Evolutionary conservation across 2,329 filamentous ascomycete genomes (phyloP).

Genomic region (Tolypocladium pustulatum): DNA sequence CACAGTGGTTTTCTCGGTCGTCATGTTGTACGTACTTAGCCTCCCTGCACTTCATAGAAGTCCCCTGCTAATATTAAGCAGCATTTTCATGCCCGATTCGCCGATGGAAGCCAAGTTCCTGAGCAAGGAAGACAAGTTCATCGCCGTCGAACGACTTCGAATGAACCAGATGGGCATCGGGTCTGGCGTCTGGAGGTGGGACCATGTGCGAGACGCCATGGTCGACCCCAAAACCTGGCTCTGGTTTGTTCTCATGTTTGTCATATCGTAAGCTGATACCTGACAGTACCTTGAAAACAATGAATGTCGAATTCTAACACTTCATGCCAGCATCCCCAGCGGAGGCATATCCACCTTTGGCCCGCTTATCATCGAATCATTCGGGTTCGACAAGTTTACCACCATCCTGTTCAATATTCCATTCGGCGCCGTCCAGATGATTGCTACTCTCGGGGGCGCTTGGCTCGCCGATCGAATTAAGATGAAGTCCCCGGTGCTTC

Average conservation of each 20-base stretch:
- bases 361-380: slow-evolving; percentile 46
- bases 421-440: slow-evolving; percentile 47
- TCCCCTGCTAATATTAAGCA: neutral
- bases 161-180: slow-evolving; percentile 44
- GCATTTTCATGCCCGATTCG: slow-evolving; percentile 35
- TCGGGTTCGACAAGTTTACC: slow-evolving; percentile 46
- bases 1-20: slow-evolving; percentile 33
- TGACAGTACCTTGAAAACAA: slow-evolving; percentile 19
- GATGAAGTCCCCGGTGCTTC: slow-evolving; percentile 45
- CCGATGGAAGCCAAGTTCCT: slow-evolving; percentile 41
- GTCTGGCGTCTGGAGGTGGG: slow-evolving; percentile 38
- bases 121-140: slow-evolving; percentile 36
- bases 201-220: slow-evolving; percentile 43
- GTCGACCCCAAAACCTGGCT: slow-evolving; percentile 49
- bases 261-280: slow-evolving; percentile 40
- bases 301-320: neutral
- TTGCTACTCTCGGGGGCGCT: slow-evolving; percentile 46
- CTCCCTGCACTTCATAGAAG: neutral
- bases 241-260: slow-evolving; percentile 43
- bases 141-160: slow-evolving; percentile 41
- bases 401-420: slow-evolving; percentile 53
- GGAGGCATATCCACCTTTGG: slow-evolving; percentile 48
- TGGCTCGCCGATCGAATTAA: slow-evolving; percentile 43
- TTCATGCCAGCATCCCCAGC: neutral
- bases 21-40: slow-evolving; percentile 23